These are phyloP conservation scores for Ramichloridium luteum DNA, from an alignment of 2,329 filamentous ascomycete genomes.

Conservation along the genomic window DNA sequence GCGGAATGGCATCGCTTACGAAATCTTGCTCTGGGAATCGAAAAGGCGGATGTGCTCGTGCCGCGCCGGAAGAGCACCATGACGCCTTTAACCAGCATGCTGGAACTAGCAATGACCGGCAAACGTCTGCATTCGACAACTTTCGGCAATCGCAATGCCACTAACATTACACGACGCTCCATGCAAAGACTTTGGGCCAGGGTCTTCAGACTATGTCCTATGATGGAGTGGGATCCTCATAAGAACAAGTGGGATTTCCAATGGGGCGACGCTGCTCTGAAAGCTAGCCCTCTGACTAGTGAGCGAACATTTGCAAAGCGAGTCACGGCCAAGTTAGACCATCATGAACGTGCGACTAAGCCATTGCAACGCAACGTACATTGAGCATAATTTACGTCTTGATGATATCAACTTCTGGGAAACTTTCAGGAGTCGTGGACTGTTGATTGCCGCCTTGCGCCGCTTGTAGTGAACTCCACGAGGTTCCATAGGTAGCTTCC, in stretches of 20 bases:
- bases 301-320: too few species aligned
- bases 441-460: too few species aligned
- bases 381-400: too few species aligned
- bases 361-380: too few species aligned
- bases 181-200: slow-evolving; percentile 36
- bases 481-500: too few species aligned
- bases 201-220: slow-evolving; percentile 31
- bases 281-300: background rate
- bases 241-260: slow-evolving; percentile 22
- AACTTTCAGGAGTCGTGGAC: too few species aligned
- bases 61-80: slow-evolving; percentile 4
- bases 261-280: slow-evolving; percentile 22
- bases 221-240: slow-evolving; percentile 28
- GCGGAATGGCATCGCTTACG: slow-evolving; percentile 33
- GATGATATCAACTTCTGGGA: too few species aligned
- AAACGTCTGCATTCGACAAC: slow-evolving; percentile 6
- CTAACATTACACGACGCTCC: slow-evolving; percentile 30
- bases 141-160: slow-evolving; percentile 15
- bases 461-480: too few species aligned
- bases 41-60: slow-evolving; percentile 4
- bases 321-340: too few species aligned
- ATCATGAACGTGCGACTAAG: too few species aligned
- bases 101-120: slow-evolving; percentile 15
- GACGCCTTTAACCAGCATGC: slow-evolving; percentile 5
- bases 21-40: slow-evolving; percentile 27